Base-by-base conservation (phyloP, 106 monocot genomes). In the Xerophyta viscosa region DNA sequence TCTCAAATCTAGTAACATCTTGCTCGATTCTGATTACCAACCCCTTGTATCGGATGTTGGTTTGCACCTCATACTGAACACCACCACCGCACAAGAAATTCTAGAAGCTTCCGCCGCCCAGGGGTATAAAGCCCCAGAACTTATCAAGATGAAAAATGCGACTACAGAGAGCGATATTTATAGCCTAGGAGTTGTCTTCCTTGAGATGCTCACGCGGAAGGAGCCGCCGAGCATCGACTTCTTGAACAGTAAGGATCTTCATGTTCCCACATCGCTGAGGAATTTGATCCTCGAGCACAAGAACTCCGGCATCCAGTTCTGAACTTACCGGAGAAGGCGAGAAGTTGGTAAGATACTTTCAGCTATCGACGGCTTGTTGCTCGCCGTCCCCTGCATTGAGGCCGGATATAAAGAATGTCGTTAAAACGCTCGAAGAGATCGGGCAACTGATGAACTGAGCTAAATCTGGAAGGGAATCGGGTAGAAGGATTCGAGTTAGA, bases 101-200 rank as follows among this genome's bases (percentile, higher is more conserved):
- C 82, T 98, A 3, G 86, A 98, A 24, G 36, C 73, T 3, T 66
- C 77, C 0, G 72, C 75, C 7, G 58, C 76, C 2, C 69, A 79
- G 44, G 81, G 96, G 17, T 98, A 98, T 71, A 98, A 86, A 64
- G 76, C 96, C 9, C 89, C 96, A 0, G 96, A 98, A 52, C 65
- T 98, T 30, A 79, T 90, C 56, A 90, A 98, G 73, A 74, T 86
- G 71, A 82, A 62, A 54, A 85, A 89, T 13, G 89, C 68, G 4
- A 66, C 65, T 41, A 68, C 17, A 17, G 79, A 78, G 61, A 79
- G 68, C 22, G 96, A 98, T 51, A 74, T 98, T 37, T 98, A 82
- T 46, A 82, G 82, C 58, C 57, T 98, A 10, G 96, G 96, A n/a
- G 82, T 90, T 3, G 64, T 98, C 53, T 70, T 90, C 15, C 76